Evolutionary conservation across 2,329 filamentous ascomycete genomes (phyloP).

Genomic region (Epichloe coenophiala): DNA sequence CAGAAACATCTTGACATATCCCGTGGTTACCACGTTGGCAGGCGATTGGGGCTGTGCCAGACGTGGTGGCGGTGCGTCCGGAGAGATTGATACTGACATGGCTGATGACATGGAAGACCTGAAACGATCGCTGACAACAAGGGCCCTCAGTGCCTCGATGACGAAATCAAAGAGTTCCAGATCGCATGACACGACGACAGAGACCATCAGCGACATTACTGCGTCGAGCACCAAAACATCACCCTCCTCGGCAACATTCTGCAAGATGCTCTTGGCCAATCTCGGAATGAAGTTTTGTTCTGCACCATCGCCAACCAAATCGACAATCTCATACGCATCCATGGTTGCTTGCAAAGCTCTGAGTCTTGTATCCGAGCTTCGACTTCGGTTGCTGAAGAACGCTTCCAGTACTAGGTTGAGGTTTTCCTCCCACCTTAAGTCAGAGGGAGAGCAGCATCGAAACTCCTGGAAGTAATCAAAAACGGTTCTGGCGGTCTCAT

Average conservation of each 20-base stretch:
- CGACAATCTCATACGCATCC: constrained; percentile 44
- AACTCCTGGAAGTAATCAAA: constrained; percentile 57
- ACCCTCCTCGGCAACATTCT: constrained; percentile 46
- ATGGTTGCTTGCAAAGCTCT: constrained; percentile 47
- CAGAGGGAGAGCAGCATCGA: constrained; percentile 58
- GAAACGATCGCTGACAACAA: constrained; percentile 35
- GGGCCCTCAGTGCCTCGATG: constrained; percentile 35
- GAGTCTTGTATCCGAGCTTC: constrained; percentile 49
- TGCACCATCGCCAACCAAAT: constrained; percentile 44
- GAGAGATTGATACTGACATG: constrained; percentile 12
- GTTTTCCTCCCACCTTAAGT: constrained; percentile 53
- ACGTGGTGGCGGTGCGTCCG: constrained; percentile 11
- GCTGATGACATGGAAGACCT: constrained; percentile 26
- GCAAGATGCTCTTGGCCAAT: constrained; percentile 48
- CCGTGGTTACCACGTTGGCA: constrained; percentile 57
- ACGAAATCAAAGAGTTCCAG: constrained; percentile 46
- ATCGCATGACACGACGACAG: constrained; percentile 48
- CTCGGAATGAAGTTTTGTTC: constrained; percentile 42
- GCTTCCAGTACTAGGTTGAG: constrained; percentile 44
- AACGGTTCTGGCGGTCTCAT: constrained; percentile 49
- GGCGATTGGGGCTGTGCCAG: constrained; percentile 31
- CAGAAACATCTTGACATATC: constrained; percentile 65
- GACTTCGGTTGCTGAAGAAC: constrained; percentile 48
- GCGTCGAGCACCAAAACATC: constrained; percentile 52
- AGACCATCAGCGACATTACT: constrained; percentile 49